Evolutionary conservation across 2,329 filamentous ascomycete genomes (phyloP).

Genomic region (Apiospora pterosperma): DNA sequence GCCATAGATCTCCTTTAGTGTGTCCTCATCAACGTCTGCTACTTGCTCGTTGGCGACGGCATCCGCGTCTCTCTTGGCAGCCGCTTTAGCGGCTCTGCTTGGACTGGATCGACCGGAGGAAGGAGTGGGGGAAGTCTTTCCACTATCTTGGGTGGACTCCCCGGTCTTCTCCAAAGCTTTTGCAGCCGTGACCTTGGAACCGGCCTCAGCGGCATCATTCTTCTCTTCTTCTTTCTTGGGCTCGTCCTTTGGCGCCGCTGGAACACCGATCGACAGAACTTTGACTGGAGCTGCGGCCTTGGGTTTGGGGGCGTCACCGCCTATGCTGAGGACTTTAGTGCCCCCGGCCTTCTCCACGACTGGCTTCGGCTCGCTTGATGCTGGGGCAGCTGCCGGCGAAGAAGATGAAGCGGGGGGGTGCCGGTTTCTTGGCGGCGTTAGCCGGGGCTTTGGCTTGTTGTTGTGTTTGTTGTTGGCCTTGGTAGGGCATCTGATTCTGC

Average conservation of each 20-base stretch:
- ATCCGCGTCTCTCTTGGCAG: constrained; percentile 63
- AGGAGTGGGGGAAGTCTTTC: constrained; percentile 75
- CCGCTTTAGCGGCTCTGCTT: constrained; percentile 45
- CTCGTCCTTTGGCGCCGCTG: constrained; percentile 52
- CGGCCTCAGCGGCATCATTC: constrained; percentile 45
- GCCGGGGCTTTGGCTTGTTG: constrained; percentile 36
- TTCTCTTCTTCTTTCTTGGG: constrained; percentile 43
- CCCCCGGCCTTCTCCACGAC: constrained; percentile 52
- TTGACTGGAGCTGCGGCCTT: constrained; percentile 49
- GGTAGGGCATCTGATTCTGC: constrained; percentile 34
- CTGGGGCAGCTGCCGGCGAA: constrained; percentile 39
- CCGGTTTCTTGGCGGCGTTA: constrained; percentile 62
- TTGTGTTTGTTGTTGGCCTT: constrained; percentile 24
- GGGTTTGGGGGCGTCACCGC: constrained; percentile 48
- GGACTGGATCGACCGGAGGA: constrained; percentile 85
- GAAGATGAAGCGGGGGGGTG: constrained; percentile 34
- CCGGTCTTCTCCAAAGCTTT: constrained; percentile 94
- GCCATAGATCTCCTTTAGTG: constrained; percentile 91
- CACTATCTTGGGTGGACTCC: constrained; percentile 58
- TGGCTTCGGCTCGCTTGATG: constrained; percentile 46
- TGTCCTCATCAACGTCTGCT: constrained; percentile 67
- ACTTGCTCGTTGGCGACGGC: constrained; percentile 80
- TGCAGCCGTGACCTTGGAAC: constrained; percentile 77
- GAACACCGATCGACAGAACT: constrained; percentile 71
- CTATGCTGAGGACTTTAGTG: constrained; percentile 63